These are phyloP conservation scores for Adenanthera pavonina DNA, from an alignment of 306 rosid species.

Conservation along the genomic window DNA sequence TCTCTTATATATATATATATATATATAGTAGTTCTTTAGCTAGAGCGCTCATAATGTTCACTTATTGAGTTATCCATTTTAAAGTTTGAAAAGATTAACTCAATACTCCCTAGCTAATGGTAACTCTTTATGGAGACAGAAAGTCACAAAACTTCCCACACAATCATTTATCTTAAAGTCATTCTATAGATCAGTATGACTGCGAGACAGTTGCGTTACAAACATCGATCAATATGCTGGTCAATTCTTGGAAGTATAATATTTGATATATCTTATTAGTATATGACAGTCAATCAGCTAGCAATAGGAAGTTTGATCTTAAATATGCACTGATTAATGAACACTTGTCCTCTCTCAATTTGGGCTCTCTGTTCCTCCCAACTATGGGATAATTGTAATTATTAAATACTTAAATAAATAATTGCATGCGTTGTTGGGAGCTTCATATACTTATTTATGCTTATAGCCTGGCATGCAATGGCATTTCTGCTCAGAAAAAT, in stretches of 20 bases:
- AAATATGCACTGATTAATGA: neutral
- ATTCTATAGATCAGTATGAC: conserved; percentile 4
- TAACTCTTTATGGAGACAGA: conserved; percentile 6
- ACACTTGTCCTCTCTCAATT: neutral
- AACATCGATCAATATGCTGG: conserved; percentile 11
- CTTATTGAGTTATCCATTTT: neutral
- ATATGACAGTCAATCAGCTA: neutral
- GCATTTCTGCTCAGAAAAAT: neutral
- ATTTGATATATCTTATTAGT: neutral
- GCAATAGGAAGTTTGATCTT: neutral
- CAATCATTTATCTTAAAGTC: conserved; percentile 23
- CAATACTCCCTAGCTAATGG: neutral
- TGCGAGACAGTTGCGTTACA: neutral
- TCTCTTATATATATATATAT: neutral
- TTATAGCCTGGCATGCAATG: neutral
- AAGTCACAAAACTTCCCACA: neutral
- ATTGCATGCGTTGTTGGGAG: conserved; percentile 16
- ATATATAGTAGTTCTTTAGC: neutral
- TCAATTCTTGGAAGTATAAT: neutral
- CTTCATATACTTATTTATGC: neutral
- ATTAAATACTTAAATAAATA: neutral
- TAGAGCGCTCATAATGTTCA: neutral
- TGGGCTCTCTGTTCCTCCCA: neutral
- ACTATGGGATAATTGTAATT: neutral
- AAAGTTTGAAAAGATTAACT: conserved; percentile 11